Evolutionary conservation across 345 rosid species (phyloP), one percentile per base, ranked within the genome.

Genomic region (Syzygium jambos): DNA sequence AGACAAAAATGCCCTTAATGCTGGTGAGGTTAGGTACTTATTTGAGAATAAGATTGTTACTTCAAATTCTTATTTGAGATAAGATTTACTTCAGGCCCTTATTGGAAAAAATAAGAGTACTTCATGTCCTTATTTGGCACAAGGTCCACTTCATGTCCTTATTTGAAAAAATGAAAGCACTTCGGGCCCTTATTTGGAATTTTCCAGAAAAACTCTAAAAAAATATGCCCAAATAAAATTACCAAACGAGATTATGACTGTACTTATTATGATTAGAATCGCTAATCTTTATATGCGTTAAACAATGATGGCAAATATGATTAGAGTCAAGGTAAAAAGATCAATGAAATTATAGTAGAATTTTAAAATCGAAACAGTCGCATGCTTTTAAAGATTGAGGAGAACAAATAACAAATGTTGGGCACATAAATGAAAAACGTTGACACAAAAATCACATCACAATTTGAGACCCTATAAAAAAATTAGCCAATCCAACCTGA

Each of bases 81-180:
- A 17, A 53, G 19, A 1, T 53, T 3, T 6, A 53, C 0, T 53
- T 53, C 8, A 53, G 2, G 7, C 0, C 19, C 9, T 53, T 53
- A 12, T 52, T 52, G 13, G 5, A 52, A 12, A 52, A 52, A 52
- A 12, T 52, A 13, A 52, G 13, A 9, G 1, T 16, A 51, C 5
- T 51, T 51, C 15, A 51, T 51, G 3, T 7, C 55, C 19, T 52
- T 16, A 52, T 52, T 16, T 52, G 5, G 16, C 6, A 52, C 7
- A 16, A 52, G 1, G 2, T 52, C 13, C 3, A 53, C 5, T 17
- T 5, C 7, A 6, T 2, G 3, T 0, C 2, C 19, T 16, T 17
- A 53, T 53, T 52, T 53, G 16, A 53, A 3, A 53, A 53, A 53
- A 53, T 53, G 3, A 53, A 1, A 53, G 22, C 19, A 53, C 2